Percentiles rank a stretch among this genome's conserved stretches.
These are phyloP conservation scores for Penicillium sp. DNA, from an alignment of 2,329 filamentous ascomycete genomes.

Conservation along the genomic window DNA sequence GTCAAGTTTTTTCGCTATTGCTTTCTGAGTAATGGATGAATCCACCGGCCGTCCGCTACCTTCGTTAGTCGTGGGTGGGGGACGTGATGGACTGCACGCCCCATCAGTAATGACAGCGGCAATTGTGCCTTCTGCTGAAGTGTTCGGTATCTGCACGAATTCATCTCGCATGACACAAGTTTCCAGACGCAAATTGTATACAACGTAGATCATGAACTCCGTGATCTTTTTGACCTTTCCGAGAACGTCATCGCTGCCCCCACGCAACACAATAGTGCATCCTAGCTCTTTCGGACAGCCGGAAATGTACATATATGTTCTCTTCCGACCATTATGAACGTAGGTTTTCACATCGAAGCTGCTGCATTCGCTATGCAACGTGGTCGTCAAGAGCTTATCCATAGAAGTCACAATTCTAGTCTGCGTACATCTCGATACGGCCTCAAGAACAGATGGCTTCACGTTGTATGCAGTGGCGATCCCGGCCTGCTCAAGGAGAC, in stretches of 20 bases:
- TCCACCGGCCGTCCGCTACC: constrained; percentile 1
- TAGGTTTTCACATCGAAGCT: constrained; percentile 96
- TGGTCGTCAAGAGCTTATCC: constrained; percentile 79
- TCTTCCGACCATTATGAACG: constrained; percentile 77
- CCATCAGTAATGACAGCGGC: constrained; percentile 5
- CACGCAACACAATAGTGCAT: constrained; percentile 88
- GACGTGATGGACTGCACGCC: constrained; percentile 5
- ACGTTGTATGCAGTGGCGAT: constrained; percentile 96
- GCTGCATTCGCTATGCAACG: constrained; percentile 72
- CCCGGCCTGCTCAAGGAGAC: constrained; percentile 80
- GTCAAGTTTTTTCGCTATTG: constrained; percentile 15
- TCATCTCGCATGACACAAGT: constrained; percentile 92
- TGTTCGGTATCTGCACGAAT: constrained; percentile 74
- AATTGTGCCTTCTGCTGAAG: constrained; percentile 47
- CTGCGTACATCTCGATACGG: constrained; percentile 86
- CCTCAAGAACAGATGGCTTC: constrained; percentile 91
- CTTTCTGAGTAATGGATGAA: constrained; percentile 13
- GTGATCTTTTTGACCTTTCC: constrained; percentile 85
- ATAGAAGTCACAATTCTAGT: constrained; percentile 91
- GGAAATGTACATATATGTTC: constrained; percentile 93
- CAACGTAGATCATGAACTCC: constrained; percentile 98
- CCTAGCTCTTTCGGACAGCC: constrained; percentile 86
- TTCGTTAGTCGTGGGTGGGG: constrained; percentile 1
- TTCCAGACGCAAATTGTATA: constrained; percentile 95
- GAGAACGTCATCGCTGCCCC: constrained; percentile 67